Evolutionary conservation across 768 basidiomycete species (phyloP).

Genomic region (Cubamyces sp.): DNA sequence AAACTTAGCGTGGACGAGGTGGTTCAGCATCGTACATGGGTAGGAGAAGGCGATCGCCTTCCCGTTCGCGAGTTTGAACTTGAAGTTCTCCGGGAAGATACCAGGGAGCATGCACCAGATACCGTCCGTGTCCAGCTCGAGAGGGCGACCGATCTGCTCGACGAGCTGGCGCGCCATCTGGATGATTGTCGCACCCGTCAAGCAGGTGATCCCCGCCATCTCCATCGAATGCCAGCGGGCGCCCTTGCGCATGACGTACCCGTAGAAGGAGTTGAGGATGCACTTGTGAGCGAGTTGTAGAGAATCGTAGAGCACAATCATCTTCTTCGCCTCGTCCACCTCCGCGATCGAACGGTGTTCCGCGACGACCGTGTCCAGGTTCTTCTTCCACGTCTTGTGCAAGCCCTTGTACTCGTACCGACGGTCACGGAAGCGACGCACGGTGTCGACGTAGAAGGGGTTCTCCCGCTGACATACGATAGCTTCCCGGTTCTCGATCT

Average conservation of each 20-base stretch:
- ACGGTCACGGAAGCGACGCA: constrained; percentile 94
- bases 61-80: constrained; percentile 86
- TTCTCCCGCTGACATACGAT: constrained; percentile 98
- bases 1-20: constrained; percentile 92
- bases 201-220: constrained; percentile 99
- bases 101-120: constrained; percentile 99
- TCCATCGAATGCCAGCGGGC: constrained; percentile 99
- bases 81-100: constrained; percentile 97
- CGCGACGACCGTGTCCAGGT: constrained; percentile 73
- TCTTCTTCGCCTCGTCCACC: constrained; percentile 96
- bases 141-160: constrained; percentile 95
- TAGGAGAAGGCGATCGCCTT: constrained; percentile 92
- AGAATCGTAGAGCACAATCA: constrained; percentile 98
- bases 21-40: constrained; percentile 99
- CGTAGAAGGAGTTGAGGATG: constrained; percentile 99
- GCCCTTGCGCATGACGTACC: constrained; percentile 99
- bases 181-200: constrained; percentile 97
- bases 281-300: constrained; percentile 99
- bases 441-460: constrained; percentile 99
- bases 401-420: constrained; percentile 99
- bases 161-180: constrained; percentile 98
- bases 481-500: constrained; percentile 88
- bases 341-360: constrained; percentile 80
- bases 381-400: constrained; percentile 99
- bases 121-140: constrained; percentile 98